A percentile compares a stretch with the other conserved stretches of the same genome.
phyloP scores from a whole-genome alignment of 225 moss, liverwort and hornwort species.

The Polytrichum formosum region DNA sequence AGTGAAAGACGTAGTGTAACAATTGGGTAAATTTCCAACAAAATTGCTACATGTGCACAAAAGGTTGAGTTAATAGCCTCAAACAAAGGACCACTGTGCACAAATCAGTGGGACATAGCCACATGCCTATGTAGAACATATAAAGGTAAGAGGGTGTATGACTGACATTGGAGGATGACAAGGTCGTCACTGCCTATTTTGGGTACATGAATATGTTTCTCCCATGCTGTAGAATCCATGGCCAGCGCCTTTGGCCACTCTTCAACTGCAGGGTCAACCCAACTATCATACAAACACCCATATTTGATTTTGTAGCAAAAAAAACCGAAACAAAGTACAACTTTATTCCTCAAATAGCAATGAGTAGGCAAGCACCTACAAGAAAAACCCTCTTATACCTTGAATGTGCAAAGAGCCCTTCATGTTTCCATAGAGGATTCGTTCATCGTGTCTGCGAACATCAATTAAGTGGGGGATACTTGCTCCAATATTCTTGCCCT shows the following conservation, averaged over 20 bases:
- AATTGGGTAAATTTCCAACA: neutral
- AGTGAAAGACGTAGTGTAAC: neutral
- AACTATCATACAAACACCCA: too few relatives aligned
- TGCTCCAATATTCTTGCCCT: constrained; percentile 37
- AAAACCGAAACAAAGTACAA: neutral
- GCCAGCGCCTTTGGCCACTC: constrained; percentile 75
- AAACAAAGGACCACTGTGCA: neutral
- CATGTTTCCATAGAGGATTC: constrained; percentile 75
- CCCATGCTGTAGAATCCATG: constrained; percentile 54
- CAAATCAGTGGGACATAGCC: neutral
- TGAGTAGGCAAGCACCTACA: neutral
- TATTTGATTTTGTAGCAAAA: neutral
- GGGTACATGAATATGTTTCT: constrained; percentile 62
- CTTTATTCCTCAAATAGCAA: neutral
- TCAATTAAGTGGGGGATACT: constrained; percentile 66
- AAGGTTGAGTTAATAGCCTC: neutral
- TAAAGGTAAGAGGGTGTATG: neutral
- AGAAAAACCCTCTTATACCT: constrained; percentile 40
- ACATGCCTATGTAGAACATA: neutral
- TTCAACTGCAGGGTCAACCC: constrained; percentile 41
- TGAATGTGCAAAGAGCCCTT: constrained; percentile 81
- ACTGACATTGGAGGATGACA: constrained; percentile 56
- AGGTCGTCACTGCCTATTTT: constrained; percentile 48
- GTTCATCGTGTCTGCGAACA: constrained; percentile 85
- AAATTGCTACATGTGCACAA: neutral